Conservation (phyloP, 2,329 filamentous ascomycete species). For the Colletotrichum ledebouriae region DNA sequence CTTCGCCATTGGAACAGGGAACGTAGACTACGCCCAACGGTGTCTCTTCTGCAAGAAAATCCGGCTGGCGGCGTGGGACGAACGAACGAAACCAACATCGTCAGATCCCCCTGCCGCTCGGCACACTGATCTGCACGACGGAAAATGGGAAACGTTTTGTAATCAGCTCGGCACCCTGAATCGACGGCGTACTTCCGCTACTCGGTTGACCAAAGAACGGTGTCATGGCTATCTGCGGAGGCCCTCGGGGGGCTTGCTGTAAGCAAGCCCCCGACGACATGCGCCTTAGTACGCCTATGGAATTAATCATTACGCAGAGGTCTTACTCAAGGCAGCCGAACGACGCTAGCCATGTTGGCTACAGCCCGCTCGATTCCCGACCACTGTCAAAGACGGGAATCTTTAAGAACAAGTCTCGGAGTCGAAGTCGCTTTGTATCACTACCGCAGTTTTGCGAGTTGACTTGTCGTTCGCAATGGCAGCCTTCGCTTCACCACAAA, state of each 20-base stretch:
- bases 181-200: background rate
- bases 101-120: no score
- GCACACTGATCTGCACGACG: background rate
- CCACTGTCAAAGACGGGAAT: no score
- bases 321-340: slow-evolving; percentile 2
- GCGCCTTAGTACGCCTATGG: background rate
- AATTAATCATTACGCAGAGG: background rate
- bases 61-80: background rate
- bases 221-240: background rate
- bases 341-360: background rate
- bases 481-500: background rate
- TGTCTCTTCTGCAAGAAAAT: background rate
- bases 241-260: no score
- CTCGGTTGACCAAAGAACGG: background rate
- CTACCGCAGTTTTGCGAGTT: no score
- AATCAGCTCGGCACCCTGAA: background rate
- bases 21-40: no score
- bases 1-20: no score
- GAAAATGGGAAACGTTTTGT: background rate
- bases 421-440: no score
- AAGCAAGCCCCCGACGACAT: no score
- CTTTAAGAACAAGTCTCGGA: no score
- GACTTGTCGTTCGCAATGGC: no score
- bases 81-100: background rate
- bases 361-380: no score